Percentiles rank a stretch among this genome's conserved stretches.
phyloP scores from a whole-genome alignment of 2,329 filamentous ascomycete genomes.

The Didymosphaeria variabile region DNA sequence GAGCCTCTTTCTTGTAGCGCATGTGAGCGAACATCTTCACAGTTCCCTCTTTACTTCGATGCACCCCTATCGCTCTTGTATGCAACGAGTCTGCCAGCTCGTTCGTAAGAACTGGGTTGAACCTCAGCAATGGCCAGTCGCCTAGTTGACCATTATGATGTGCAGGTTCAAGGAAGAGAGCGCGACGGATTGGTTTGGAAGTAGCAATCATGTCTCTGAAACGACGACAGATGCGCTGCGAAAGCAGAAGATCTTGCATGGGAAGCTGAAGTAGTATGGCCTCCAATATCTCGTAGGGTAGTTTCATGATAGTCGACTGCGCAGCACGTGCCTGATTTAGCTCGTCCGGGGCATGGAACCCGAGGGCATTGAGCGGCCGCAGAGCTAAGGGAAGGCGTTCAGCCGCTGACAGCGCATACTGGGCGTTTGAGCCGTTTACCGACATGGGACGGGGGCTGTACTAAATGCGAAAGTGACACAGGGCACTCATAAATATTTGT shows the following conservation, averaged over 20 bases:
- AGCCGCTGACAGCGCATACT: background rate
- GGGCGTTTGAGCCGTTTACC: background rate
- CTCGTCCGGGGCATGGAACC: background rate
- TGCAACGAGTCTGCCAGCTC: constrained; percentile 16
- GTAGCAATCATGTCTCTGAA: constrained; percentile 17
- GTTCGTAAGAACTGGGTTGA: constrained; percentile 20
- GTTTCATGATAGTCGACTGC: background rate
- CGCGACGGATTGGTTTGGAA: constrained; percentile 19
- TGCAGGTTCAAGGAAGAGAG: constrained; percentile 24
- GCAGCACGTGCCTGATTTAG: background rate
- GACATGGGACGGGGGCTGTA: background rate
- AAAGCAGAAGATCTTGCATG: constrained; percentile 20
- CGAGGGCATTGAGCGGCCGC: background rate
- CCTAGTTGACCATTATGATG: constrained; percentile 15
- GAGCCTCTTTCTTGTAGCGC: constrained; percentile 14
- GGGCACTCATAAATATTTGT: no score
- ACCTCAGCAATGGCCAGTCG: constrained; percentile 18
- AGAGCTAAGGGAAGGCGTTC: constrained; percentile 7
- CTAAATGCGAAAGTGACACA: background rate
- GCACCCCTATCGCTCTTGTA: constrained; percentile 19
- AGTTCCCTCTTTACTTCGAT: constrained; percentile 14
- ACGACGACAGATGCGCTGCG: constrained; percentile 18
- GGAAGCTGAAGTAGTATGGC: constrained; percentile 20
- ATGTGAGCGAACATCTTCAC: constrained; percentile 25
- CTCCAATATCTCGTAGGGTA: constrained; percentile 22